Percentiles rank a stretch among this genome's conserved stretches.
phyloP scores from a whole-genome alignment of 2,329 filamentous ascomycete species.

The Pseudogymnoascus destructans region DNA sequence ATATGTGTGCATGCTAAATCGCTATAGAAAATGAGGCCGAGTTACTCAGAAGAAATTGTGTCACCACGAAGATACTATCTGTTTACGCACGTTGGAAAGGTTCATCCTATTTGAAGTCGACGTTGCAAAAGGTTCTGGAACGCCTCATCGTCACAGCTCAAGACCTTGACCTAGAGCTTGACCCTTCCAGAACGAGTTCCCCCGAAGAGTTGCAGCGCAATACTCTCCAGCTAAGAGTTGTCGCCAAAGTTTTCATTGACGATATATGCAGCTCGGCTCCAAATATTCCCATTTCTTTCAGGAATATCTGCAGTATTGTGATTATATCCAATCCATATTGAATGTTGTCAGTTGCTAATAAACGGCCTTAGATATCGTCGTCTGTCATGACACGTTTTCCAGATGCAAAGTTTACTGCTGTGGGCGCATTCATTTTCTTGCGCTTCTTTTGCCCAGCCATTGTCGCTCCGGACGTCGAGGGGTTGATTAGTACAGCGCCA shows the following conservation, averaged over 20 bases:
- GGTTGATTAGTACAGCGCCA: slow-evolving; percentile 45
- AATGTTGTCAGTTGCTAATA: slow-evolving; percentile 10
- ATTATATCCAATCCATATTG: slow-evolving; percentile 22
- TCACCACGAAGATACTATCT: slow-evolving; percentile 60
- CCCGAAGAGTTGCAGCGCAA: slow-evolving; percentile 53
- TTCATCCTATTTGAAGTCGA: slow-evolving; percentile 46
- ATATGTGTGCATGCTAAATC: slow-evolving; percentile 8
- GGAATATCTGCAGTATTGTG: slow-evolving; percentile 54
- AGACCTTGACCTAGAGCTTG: slow-evolving; percentile 54
- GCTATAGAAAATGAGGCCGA: slow-evolving; percentile 50
- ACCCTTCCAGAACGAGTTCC: slow-evolving; percentile 47
- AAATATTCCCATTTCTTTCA: slow-evolving; percentile 49
- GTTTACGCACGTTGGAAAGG: slow-evolving; percentile 63
- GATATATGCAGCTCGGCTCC: slow-evolving; percentile 52
- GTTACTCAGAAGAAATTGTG: slow-evolving; percentile 52
- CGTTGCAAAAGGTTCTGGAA: slow-evolving; percentile 54
- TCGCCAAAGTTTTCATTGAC: slow-evolving; percentile 59
- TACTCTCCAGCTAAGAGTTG: slow-evolving; percentile 49
- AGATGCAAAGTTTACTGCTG: slow-evolving; percentile 59
- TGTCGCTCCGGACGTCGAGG: slow-evolving; percentile 55
- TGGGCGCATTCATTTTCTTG: slow-evolving; percentile 58
- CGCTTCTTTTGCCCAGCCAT: slow-evolving; percentile 63
- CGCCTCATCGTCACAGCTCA: slow-evolving; percentile 53
- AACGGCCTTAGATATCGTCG: slow-evolving; percentile 38
- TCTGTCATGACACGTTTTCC: slow-evolving; percentile 52